A percentile compares a stretch with the other conserved stretches of the same genome.
phyloP scores from a whole-genome alignment of 1,284 basidiomycete genomes.

The Hemileia vastatrix region DNA sequence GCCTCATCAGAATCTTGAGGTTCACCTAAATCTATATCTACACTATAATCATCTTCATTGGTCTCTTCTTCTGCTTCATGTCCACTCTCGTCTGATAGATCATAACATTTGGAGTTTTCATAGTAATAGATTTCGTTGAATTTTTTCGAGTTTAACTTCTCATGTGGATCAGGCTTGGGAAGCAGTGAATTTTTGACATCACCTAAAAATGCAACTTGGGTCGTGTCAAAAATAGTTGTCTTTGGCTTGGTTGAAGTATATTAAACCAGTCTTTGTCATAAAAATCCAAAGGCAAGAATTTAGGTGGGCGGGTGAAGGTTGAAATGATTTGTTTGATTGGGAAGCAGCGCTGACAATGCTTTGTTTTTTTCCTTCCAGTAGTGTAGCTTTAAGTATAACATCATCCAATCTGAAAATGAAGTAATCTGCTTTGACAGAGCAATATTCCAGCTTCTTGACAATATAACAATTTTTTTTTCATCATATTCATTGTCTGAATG shows the following conservation, averaged over 20 bases:
- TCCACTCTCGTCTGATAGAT: too few relatives aligned
- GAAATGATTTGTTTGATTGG: neutral
- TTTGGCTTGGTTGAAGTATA: neutral
- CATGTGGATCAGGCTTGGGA: neutral
- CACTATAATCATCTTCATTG: too few relatives aligned
- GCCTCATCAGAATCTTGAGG: neutral
- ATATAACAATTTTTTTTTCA: neutral
- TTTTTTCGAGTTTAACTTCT: neutral
- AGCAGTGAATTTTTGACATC: neutral
- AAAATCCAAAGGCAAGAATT: neutral
- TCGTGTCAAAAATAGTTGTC: neutral
- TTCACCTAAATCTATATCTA: neutral
- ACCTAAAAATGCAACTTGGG: neutral
- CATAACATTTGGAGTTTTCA: neutral
- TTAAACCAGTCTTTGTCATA: slow-evolving; percentile 4
- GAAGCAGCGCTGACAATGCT: neutral
- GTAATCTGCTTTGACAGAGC: neutral
- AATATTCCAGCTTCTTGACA: neutral
- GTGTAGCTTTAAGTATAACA: neutral
- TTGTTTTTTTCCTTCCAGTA: neutral
- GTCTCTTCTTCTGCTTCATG: neutral
- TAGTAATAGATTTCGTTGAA: slow-evolving; percentile 3
- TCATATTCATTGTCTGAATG: neutral
- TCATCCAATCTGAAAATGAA: slow-evolving; percentile 2
- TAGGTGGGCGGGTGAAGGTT: neutral